phyloP scores from a whole-genome alignment of 148 eudicot species.

The Vaccinium macrocarpon region DNA sequence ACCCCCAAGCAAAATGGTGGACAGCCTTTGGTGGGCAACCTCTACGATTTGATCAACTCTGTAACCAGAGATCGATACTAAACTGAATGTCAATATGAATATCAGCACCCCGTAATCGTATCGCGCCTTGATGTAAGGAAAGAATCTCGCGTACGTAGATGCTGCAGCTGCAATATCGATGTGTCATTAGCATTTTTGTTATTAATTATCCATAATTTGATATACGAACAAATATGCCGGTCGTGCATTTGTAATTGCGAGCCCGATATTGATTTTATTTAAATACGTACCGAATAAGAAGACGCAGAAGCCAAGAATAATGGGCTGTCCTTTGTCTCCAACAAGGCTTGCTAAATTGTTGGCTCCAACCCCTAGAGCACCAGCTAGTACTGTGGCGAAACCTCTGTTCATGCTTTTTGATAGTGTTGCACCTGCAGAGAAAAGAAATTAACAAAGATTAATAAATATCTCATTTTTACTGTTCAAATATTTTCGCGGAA shows the following conservation, averaged over 20 bases:
- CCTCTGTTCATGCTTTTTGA: slow-evolving; percentile 66
- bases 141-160: slow-evolving; percentile 35
- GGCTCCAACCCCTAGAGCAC: slow-evolving; percentile 64
- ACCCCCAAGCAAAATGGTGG: slow-evolving; percentile 39
- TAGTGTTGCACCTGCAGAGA: slow-evolving; percentile 61
- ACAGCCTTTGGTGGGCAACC: slow-evolving; percentile 35
- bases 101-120: slow-evolving; percentile 49
- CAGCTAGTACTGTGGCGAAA: slow-evolving; percentile 60
- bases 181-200: no score
- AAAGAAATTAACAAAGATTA: neutral
- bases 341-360: slow-evolving; percentile 51
- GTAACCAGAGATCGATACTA: slow-evolving; percentile 44
- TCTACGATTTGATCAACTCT: slow-evolving; percentile 30
- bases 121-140: slow-evolving; percentile 38
- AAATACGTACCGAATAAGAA: slow-evolving; percentile 48
- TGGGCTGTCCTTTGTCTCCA: slow-evolving; percentile 56
- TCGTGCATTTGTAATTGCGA: no score
- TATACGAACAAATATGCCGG: no score
- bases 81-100: slow-evolving; percentile 46
- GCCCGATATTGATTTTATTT: no score
- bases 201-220: no score
- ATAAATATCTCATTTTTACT: no score
- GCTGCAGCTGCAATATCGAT: slow-evolving; percentile 35
- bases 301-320: slow-evolving; percentile 52
- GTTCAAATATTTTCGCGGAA: no score